These are phyloP conservation scores for Ocimum tenuiflorum DNA, from an alignment of 257 asterid genomes.

Conservation along the genomic window DNA sequence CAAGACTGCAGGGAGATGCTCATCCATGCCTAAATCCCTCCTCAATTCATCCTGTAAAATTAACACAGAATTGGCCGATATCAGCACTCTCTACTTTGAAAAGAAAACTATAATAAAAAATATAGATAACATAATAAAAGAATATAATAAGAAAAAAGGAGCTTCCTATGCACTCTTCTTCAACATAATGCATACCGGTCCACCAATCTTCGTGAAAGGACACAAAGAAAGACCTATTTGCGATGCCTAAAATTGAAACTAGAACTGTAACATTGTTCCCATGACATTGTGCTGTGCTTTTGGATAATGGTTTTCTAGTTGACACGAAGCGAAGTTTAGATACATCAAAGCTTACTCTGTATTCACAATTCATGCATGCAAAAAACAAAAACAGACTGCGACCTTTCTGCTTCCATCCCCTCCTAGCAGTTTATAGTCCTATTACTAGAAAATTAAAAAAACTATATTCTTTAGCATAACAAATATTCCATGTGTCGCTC, in stretches of 20 bases:
- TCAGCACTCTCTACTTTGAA: neutral
- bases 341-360: neutral
- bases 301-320: neutral
- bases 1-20: constrained; percentile 78
- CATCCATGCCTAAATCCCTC: constrained; percentile 84
- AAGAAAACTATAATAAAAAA: neutral
- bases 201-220: neutral
- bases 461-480: neutral
- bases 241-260: neutral
- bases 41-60: constrained; percentile 57
- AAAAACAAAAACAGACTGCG: neutral
- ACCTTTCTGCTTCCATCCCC: neutral
- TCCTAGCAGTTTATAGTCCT: neutral
- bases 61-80: neutral
- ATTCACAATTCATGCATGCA: neutral
- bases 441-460: neutral
- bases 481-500: neutral
- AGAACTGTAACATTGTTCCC: neutral
- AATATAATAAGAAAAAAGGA: too few relatives aligned
- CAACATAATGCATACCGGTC: neutral
- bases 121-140: neutral
- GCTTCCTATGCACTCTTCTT: neutral
- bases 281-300: neutral
- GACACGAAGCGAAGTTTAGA: neutral
- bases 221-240: neutral